phyloP scores from a whole-genome alignment of 2,329 filamentous ascomycete genomes.

The Penicillium sp. region DNA sequence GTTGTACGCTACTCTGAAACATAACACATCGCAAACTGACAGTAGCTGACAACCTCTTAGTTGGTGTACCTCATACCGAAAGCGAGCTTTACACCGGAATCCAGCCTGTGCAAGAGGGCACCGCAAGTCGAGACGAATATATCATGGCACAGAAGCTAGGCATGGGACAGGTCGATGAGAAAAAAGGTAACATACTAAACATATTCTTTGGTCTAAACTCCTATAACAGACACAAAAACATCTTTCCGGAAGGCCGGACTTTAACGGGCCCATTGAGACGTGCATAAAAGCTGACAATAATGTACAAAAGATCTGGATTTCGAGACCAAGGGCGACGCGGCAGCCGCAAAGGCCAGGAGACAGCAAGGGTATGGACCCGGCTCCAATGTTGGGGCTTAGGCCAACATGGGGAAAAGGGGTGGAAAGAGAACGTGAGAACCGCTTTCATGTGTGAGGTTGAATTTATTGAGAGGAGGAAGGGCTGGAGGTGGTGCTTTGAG shows the following conservation, averaged over 20 bases:
- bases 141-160: slow-evolving; percentile 54
- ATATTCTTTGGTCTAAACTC: slow-evolving; percentile 30
- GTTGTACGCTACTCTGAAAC: slow-evolving; percentile 39
- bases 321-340: slow-evolving; percentile 38
- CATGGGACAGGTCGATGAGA: slow-evolving; percentile 47
- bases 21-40: not conserved
- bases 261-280: slow-evolving; percentile 13
- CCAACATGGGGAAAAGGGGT: slow-evolving; percentile 13
- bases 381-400: slow-evolving; percentile 55
- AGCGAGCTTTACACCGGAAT: slow-evolving; percentile 29
- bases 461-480: slow-evolving; percentile 37
- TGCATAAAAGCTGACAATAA: slow-evolving; percentile 40
- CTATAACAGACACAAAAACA: slow-evolving; percentile 24
- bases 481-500: slow-evolving; percentile 36
- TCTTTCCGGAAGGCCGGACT: slow-evolving; percentile 1
- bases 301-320: slow-evolving; percentile 39
- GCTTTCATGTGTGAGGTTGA: slow-evolving; percentile 6
- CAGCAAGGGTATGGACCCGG: slow-evolving; percentile 56
- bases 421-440: slow-evolving; percentile 9
- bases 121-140: slow-evolving; percentile 53
- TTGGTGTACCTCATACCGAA: slow-evolving; percentile 31
- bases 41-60: slow-evolving; percentile 12
- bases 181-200: slow-evolving; percentile 35
- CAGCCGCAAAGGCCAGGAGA: slow-evolving; percentile 44
- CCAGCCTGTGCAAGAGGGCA: slow-evolving; percentile 44